A percentile compares a stretch with the other conserved stretches of the same genome.
Conservation (phyloP, 306 rosid genomes). For the Luffa aegyptiaca region DNA sequence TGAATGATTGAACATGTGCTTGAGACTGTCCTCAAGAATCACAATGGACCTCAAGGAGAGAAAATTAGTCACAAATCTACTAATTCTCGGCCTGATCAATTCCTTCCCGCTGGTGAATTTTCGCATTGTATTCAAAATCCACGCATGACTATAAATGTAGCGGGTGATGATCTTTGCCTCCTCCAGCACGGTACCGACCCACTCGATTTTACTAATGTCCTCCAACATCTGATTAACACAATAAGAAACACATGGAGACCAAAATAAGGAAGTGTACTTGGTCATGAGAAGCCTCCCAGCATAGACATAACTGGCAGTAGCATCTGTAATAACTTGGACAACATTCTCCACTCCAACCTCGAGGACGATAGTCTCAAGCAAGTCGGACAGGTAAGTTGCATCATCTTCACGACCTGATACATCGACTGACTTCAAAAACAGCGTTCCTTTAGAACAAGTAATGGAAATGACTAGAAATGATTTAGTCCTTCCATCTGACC, state of each 20-base stretch:
- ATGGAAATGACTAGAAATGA: constrained; percentile 44
- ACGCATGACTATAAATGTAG: constrained; percentile 40
- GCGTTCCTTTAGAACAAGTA: constrained; percentile 40
- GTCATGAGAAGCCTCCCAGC: constrained; percentile 53
- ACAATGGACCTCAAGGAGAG: constrained; percentile 61
- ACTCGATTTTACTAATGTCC: constrained; percentile 49
- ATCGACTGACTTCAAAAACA: constrained; percentile 51
- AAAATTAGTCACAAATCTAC: constrained; percentile 40
- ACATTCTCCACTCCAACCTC: constrained; percentile 69
- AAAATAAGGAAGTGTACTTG: constrained; percentile 56
- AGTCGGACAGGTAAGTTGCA: constrained; percentile 36
- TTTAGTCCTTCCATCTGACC: constrained; percentile 43
- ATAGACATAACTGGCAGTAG: constrained; percentile 36
- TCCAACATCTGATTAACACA: constrained; percentile 59
- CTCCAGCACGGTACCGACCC: constrained; percentile 47
- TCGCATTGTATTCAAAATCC: constrained; percentile 44
- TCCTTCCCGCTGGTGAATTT: constrained; percentile 51
- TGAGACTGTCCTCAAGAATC: constrained; percentile 46
- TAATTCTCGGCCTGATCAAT: constrained; percentile 45
- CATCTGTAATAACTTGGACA: constrained; percentile 58
- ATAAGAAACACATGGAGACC: constrained; percentile 65
- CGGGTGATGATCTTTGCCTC: constrained; percentile 47
- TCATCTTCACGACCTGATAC: constrained; percentile 47
- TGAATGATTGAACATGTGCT: constrained; percentile 48
- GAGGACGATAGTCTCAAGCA: constrained; percentile 43